phyloP scores from a whole-genome alignment of 768 basidiomycete species.

The Podaxis sp. region DNA sequence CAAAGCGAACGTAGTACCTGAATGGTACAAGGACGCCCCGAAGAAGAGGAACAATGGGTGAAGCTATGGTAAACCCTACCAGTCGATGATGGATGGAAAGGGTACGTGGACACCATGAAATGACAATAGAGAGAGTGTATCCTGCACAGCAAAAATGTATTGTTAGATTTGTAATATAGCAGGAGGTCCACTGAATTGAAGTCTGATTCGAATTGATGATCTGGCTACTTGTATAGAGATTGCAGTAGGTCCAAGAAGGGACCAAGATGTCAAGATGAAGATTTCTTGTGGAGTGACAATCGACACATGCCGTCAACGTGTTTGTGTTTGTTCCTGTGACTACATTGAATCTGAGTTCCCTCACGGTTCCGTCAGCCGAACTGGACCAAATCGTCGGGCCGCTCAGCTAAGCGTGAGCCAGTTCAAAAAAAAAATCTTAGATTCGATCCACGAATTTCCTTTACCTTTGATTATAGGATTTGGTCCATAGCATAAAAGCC shows the following conservation, averaged over 20 bases:
- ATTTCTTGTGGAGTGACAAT: slow-evolving; percentile 10
- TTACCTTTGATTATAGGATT: slow-evolving; percentile 13
- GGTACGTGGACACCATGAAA: neutral
- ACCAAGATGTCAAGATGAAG: slow-evolving; percentile 12
- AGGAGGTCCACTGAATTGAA: neutral
- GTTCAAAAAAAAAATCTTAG: slow-evolving; percentile 14
- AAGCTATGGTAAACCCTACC: neutral
- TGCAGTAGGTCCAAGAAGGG: slow-evolving; percentile 8
- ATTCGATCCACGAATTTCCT: neutral
- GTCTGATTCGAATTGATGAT: slow-evolving; percentile 1
- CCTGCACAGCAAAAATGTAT: neutral
- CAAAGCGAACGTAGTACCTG: slow-evolving; percentile 67
- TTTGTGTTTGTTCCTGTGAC: slow-evolving; percentile 30
- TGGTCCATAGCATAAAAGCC: slow-evolving; percentile 10
- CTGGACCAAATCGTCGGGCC: neutral
- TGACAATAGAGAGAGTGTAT: neutral
- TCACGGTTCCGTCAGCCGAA: slow-evolving; percentile 26
- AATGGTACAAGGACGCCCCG: slow-evolving; percentile 72
- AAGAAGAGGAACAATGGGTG: slow-evolving; percentile 38
- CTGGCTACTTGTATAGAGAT: neutral
- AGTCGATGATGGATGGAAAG: neutral
- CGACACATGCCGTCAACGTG: slow-evolving; percentile 22
- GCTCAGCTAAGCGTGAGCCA: slow-evolving; percentile 18
- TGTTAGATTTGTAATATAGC: slow-evolving; percentile 4
- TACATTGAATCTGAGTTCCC: slow-evolving; percentile 14